Evolutionary conservation across 805 yeast species (phyloP), one percentile per base, ranked within the genome.

Genomic region (Monosporozyma solicola): DNA sequence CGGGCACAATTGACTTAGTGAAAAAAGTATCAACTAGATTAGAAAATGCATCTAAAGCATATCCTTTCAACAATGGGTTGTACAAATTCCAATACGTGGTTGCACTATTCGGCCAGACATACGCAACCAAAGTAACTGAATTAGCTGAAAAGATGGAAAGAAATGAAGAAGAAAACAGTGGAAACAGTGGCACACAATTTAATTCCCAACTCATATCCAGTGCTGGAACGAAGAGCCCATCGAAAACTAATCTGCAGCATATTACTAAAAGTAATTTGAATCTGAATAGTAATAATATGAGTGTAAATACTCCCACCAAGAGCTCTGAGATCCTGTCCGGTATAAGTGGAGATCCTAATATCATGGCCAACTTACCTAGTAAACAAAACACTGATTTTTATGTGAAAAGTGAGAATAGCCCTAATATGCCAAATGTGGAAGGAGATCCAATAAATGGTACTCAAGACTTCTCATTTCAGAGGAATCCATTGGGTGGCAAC

Each of bases 31-130:
- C 65, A 10, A 53, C 55, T 20, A 50, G 61, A 25, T 53, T 68
- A 33, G 67, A 64, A 27, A 55, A 57, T 41, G 63, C 73, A 9
- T 57, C 68, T 5, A 55, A 63, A 48, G 58, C 59, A 39, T 74
- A 71, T 55, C 76, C 77, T 2, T 69, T 67, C 52, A 83, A 83
- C 63, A 74, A 74, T 59, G 75, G 77, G 51, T 64, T 83, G 52
- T 72, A 73, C 56, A 83, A 82, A 61, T 73, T 78, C 61, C 72
- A 80, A 52, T 72, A 82, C 50, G 80, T 83, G 29, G 66, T 83
- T 29, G 79, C 80, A 20, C 65, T 83, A 32, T 83, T 82, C 58
- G 73, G 79, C 15, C 85, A 82, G 59, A 82, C 87, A 0, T 83
- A 82, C 62, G 75, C 78, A 1, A 75, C 76, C 39, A 85, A 82